Evolutionary conservation across 495 filamentous ascomycete species (phyloP).

Genomic region (Tuber indicum): DNA sequence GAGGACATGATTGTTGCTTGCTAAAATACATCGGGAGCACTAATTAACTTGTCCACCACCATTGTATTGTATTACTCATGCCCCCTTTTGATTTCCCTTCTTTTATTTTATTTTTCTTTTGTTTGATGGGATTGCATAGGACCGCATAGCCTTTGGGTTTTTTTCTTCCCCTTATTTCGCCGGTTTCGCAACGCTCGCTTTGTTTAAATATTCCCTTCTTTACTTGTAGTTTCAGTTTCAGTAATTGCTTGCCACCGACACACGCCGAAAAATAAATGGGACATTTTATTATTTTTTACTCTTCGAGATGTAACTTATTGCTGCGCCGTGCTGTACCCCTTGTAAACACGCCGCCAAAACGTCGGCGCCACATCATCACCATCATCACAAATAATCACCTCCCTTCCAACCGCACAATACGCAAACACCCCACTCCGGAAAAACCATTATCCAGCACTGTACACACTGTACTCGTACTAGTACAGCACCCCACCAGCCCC

Average conservation of each 20-base stretch:
- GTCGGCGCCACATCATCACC: neutral
- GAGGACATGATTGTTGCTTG: slow-evolving; percentile 13
- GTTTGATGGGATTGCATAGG: slow-evolving; percentile 1
- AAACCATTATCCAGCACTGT: too few relatives aligned
- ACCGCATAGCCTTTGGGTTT: slow-evolving; percentile 3
- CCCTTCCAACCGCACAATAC: neutral
- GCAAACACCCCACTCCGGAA: neutral
- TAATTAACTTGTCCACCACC: neutral
- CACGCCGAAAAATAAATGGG: neutral
- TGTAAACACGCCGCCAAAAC: neutral
- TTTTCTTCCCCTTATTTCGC: neutral
- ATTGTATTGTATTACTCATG: neutral
- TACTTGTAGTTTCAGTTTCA: slow-evolving; percentile 8
- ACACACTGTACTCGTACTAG: too few relatives aligned
- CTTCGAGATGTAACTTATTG: neutral
- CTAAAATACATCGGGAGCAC: slow-evolving; percentile 7
- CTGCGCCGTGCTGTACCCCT: neutral
- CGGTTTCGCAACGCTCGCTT: neutral
- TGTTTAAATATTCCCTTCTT: slow-evolving; percentile 4
- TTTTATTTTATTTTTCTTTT: slow-evolving; percentile 12
- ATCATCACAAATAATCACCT: neutral
- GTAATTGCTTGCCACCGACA: neutral
- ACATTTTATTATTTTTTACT: neutral
- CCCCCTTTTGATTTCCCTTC: slow-evolving; percentile 1
- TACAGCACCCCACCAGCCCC: too few relatives aligned